A percentile compares a stretch with the other conserved stretches of the same genome.
phyloP scores from a whole-genome alignment of 169 alveolate species.

The Eimeria falciformis region DNA sequence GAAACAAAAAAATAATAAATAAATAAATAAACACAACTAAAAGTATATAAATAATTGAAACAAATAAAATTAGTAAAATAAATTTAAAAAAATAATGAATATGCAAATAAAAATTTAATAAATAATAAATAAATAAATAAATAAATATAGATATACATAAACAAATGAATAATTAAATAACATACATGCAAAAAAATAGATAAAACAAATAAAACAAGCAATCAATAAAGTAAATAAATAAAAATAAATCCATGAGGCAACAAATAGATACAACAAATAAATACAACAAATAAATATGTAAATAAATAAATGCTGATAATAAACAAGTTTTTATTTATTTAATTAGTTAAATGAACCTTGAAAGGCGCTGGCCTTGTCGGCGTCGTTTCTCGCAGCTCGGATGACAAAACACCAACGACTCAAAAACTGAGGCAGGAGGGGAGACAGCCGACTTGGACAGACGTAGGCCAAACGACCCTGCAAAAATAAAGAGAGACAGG shows the following conservation, averaged over 20 bases:
- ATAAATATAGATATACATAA: too few relatives aligned
- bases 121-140: too few relatives aligned
- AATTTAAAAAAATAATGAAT: neutral
- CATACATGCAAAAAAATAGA: too few relatives aligned
- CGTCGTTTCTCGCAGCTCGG: conserved; percentile 78
- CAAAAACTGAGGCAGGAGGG: conserved; percentile 66
- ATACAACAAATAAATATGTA: too few relatives aligned
- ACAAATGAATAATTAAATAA: too few relatives aligned
- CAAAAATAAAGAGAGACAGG: neutral
- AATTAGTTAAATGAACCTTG: neutral
- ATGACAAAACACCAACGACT: conserved; percentile 79
- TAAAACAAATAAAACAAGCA: too few relatives aligned
- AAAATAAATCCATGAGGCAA: neutral
- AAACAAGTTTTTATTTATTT: neutral
- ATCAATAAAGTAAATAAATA: neutral
- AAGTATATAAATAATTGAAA: neutral
- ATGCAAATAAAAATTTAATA: neutral
- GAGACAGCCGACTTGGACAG: conserved; percentile 77
- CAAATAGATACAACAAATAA: neutral
- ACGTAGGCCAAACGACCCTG: conserved; percentile 82
- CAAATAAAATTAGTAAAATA: neutral
- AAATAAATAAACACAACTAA: neutral
- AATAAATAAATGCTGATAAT: neutral
- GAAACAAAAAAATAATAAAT: too few relatives aligned
- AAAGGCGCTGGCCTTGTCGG: conserved; percentile 80